Evolutionary conservation across 2,329 filamentous ascomycete genomes (phyloP), one percentile per base, ranked within the genome.

Genomic region (Neocatenulostroma microsporum): DNA sequence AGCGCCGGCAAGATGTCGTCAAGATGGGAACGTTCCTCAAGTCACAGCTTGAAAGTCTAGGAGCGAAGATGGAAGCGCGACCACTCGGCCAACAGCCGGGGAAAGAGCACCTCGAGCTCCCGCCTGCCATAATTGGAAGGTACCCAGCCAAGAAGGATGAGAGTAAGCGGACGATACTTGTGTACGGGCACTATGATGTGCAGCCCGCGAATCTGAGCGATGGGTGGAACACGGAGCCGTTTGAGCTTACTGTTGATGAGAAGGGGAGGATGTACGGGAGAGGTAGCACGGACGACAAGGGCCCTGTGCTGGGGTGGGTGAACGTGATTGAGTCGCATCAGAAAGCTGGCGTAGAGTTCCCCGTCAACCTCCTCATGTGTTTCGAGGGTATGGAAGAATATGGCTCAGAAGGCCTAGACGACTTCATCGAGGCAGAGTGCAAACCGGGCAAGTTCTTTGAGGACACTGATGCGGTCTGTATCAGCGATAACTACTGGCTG

Each of bases 381-480:
- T 96, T 98, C 54, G 91, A 98, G 72, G 91, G 91, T 32, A 98
- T 98, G 91, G 91, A 98, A 68, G 91, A 98, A 69, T 94, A 94
- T 61, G 91, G 91, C 34, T 95, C 88, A 0, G 89, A 96, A 61
- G 91, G 91, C 24, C 74, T 98, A 37, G 91, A 98, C 57, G 89
- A 94, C 52, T 83, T 96, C 49, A 95, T 98, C 65, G 74, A 83
- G 50, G 80, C 76, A 30, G 91, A 98, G 68, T 87, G 83, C 49
- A 86, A 93, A 68, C 51, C 52, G 6, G 55, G 55, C 40, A 83
- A 84, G 54, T 96, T 81, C 72, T 98, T 98, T 70, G 86, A 86
- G 56, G 89, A 95, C 54, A 80, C 87, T 23, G 91, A 98, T 50
- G 91, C 88, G 5, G 86, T 96, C 42, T 98, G 91, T 69, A 98